A percentile compares a stretch with the other conserved stretches of the same genome.
phyloP scores from a whole-genome alignment of 345 rosid genomes.

The Lumnitzera racemosa region DNA sequence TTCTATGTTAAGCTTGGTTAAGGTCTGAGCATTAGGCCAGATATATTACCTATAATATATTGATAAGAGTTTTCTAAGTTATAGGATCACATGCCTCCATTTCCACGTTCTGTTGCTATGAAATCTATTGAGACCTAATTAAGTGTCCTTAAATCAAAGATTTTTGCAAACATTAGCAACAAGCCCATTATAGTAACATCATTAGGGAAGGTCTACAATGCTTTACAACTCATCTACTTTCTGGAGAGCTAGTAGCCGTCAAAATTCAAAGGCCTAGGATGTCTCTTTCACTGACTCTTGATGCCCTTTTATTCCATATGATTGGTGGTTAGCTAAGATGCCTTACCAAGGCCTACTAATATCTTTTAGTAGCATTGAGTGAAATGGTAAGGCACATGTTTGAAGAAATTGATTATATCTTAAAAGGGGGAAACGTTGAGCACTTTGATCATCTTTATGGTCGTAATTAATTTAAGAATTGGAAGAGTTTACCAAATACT shows the following conservation, averaged over 20 bases:
- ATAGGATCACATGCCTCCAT: slow-evolving; percentile 96
- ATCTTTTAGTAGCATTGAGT: slow-evolving; percentile 81
- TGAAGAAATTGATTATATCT: slow-evolving; percentile 86
- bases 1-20: slow-evolving; percentile 95
- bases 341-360: slow-evolving; percentile 85
- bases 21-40: slow-evolving; percentile 92
- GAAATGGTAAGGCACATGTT: slow-evolving; percentile 99
- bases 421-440: slow-evolving; percentile 91
- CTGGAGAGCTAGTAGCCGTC: slow-evolving; percentile 96
- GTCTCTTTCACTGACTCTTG: slow-evolving; percentile 72
- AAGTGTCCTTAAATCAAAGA: slow-evolving; percentile 54
- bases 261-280: slow-evolving; percentile 98
- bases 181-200: slow-evolving; percentile 94
- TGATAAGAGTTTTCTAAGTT: slow-evolving; percentile 92
- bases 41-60: slow-evolving; percentile 73
- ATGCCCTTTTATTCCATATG: slow-evolving; percentile 82
- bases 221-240: slow-evolving; percentile 95
- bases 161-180: slow-evolving; percentile 81
- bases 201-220: slow-evolving; percentile 96
- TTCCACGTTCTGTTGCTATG: slow-evolving; percentile 64
- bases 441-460: slow-evolving; percentile 79
- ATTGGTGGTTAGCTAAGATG: slow-evolving; percentile 92
- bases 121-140: slow-evolving; percentile 76
- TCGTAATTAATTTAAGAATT: slow-evolving; percentile 25
- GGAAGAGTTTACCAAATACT: slow-evolving; percentile 18